Base-by-base conservation (phyloP, 2,329 filamentous ascomycete genomes). In the Penicillium sp. region DNA sequence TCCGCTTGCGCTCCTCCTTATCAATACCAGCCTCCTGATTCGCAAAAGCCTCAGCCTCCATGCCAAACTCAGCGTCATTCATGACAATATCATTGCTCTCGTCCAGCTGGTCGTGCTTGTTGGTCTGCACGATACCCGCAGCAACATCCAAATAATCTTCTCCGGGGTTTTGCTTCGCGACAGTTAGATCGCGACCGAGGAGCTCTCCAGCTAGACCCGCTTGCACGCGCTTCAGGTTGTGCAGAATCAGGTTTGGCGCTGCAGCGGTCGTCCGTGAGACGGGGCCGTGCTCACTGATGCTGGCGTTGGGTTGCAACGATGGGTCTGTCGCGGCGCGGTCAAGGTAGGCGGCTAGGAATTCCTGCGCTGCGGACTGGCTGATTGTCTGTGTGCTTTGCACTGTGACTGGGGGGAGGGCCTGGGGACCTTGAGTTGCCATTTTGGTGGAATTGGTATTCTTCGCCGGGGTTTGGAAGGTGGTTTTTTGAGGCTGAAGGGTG, bases 1-100 rank as follows among this genome's bases (percentile, higher is more conserved):
- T 77, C 61, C 74, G 75, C 70, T 81, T 84, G 58, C 81, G 75
- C 52, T 80, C 78, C 59, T 80, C 80, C 67, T 80, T 81, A 59
- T 82, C 79, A 46, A 76, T 59, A 45, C 64, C 70, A 46, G 72
- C 76, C 50, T 74, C 76, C 58, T 74, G 71, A 31, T 72, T 67
- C 30, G 68, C 71, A 54, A 72, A 72, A 38, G 71, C 68, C 41
- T 67, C 62, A 10, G 68, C 72, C 71, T 69, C 58, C 67, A 67
- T 41, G 67, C 69, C 67, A 75, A 76, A 53, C 57, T 64, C 67
- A 37, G 74, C 70, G 43, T 76, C 79, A 46, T 74, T 74, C 46
- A 76, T 76, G 59, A 75, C 69, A 47, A 77, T 26, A 52, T 65
- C 76, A 62, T 79, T 72, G 69, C 57, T 46, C 42, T 75, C 70